A percentile compares a stretch with the other conserved stretches of the same genome.
These are phyloP conservation scores for Cercospora sp. DNA, from an alignment of 2,329 filamentous ascomycete species.

Conservation along the genomic window DNA sequence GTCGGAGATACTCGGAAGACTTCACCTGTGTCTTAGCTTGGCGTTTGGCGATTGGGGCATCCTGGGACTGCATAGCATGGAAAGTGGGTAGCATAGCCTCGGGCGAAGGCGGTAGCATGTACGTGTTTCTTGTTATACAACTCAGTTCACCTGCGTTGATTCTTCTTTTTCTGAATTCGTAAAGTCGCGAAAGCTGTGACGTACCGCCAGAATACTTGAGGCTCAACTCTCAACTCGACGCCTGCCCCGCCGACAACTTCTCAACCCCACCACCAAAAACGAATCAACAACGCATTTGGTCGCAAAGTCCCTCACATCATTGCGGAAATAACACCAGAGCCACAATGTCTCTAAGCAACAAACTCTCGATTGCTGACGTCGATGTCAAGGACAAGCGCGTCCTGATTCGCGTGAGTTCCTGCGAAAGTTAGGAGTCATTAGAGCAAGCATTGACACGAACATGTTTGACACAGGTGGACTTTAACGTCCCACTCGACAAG, in stretches of 20 bases:
- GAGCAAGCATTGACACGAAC: slow-evolving; percentile 5
- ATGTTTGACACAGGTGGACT: slow-evolving; percentile 73
- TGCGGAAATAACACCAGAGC: background rate
- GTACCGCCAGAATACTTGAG: background rate
- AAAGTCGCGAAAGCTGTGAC: background rate
- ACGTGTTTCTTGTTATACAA: slow-evolving; percentile 1
- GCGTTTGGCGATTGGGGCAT: slow-evolving; percentile 11
- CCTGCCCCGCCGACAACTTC: slow-evolving; percentile 1
- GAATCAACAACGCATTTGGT: background rate
- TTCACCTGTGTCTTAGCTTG: slow-evolving; percentile 12
- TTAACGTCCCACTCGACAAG: slow-evolving; percentile 95
- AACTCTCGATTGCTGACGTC: slow-evolving; percentile 93
- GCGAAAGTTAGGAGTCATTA: background rate
- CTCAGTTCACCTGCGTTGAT: background rate
- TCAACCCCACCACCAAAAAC: slow-evolving; percentile 5
- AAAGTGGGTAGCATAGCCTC: slow-evolving; percentile 20
- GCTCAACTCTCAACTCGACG: background rate
- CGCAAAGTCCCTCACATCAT: background rate
- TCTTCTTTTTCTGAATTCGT: background rate
- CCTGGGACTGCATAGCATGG: slow-evolving; percentile 7
- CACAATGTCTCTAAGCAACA: slow-evolving; percentile 95
- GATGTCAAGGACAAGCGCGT: slow-evolving; percentile 98
- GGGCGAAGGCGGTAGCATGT: slow-evolving; percentile 6
- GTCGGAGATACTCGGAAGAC: slow-evolving; percentile 15
- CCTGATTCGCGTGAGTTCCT: slow-evolving; percentile 73